Conservation (phyloP, 306 rosid genomes). For the Quercus mongolica region DNA sequence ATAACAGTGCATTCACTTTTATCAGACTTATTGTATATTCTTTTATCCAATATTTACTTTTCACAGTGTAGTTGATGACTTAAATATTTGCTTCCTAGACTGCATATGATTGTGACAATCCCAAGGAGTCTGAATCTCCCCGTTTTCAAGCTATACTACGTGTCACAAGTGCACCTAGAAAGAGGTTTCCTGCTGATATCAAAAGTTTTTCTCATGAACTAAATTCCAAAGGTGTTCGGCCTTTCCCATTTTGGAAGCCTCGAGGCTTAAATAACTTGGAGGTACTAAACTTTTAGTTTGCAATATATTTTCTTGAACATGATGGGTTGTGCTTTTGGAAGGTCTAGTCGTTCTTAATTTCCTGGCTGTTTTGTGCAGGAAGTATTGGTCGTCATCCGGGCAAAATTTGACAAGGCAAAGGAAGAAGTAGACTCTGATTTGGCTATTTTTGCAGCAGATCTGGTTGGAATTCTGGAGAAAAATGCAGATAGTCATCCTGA, state of each 20-base stretch:
- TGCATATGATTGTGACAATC: slow-evolving; percentile 86
- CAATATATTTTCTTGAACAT: slow-evolving; percentile 5
- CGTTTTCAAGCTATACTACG: slow-evolving; percentile 99
- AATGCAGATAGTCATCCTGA: slow-evolving; percentile 93
- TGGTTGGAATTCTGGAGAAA: slow-evolving; percentile 91
- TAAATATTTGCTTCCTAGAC: slow-evolving; percentile 46
- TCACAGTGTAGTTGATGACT: slow-evolving; percentile 19
- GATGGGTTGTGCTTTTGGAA: slow-evolving; percentile 22
- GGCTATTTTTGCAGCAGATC: slow-evolving; percentile 93
- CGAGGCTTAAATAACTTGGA: slow-evolving; percentile 90
- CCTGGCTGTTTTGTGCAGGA: slow-evolving; percentile 57
- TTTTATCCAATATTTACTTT: not conserved
- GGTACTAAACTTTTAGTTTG: slow-evolving; percentile 47
- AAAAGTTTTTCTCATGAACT: slow-evolving; percentile 97
- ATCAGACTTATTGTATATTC: slow-evolving; percentile 12
- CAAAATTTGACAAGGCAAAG: slow-evolving; percentile 90
- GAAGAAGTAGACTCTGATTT: slow-evolving; percentile 89
- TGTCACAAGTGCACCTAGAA: slow-evolving; percentile 92
- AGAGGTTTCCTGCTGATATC: slow-evolving; percentile 79
- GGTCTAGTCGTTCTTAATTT: slow-evolving; percentile 16
- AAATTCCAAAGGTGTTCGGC: slow-evolving; percentile 93
- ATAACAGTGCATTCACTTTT: not conserved
- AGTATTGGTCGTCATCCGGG: slow-evolving; percentile 73
- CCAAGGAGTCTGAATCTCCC: slow-evolving; percentile 98
- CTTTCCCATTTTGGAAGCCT: slow-evolving; percentile 94